A percentile compares a stretch with the other conserved stretches of the same genome.
These are phyloP conservation scores for Inosperma sp. DNA, from an alignment of 768 basidiomycete species.

Conservation along the genomic window DNA sequence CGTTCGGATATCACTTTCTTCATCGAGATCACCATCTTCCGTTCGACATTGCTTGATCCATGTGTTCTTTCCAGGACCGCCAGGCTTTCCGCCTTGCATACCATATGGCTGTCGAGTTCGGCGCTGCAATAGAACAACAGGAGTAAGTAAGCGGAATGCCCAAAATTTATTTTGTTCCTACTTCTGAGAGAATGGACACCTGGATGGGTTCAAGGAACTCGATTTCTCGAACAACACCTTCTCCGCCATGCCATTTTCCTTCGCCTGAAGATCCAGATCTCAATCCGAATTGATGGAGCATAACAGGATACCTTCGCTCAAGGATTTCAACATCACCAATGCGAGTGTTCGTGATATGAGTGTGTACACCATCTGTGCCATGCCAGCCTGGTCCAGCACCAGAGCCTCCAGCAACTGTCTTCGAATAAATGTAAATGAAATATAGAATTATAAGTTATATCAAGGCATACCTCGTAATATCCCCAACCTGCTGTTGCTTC, in stretches of 20 bases:
- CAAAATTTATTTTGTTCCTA: too few species aligned
- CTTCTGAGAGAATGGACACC: conserved; percentile 87
- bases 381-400: conserved; percentile 89
- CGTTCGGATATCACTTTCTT: conserved; percentile 30
- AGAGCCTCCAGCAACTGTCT: conserved; percentile 93
- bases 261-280: conserved; percentile 64
- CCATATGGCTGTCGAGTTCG: conserved; percentile 86
- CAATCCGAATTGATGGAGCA: conserved; percentile 79
- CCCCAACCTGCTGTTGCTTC: conserved; percentile 79
- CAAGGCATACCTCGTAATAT: conserved; percentile 65
- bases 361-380: conserved; percentile 90
- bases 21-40: conserved; percentile 63
- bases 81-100: conserved; percentile 72
- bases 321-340: conserved; percentile 93
- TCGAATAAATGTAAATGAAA: conserved; percentile 8
- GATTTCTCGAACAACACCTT: conserved; percentile 79
- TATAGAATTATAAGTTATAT: conserved; percentile 6
- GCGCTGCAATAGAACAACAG: conserved; percentile 51
- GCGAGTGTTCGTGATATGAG: conserved; percentile 89
- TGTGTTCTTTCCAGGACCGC: conserved; percentile 72
- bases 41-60: conserved; percentile 72
- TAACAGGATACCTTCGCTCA: conserved; percentile 89
- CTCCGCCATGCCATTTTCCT: conserved; percentile 75
- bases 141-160: too few species aligned
- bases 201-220: conserved; percentile 79